Percentiles rank a stretch among this genome's conserved stretches.
These are phyloP conservation scores for Epichloe bromicola DNA, from an alignment of 2,329 filamentous ascomycete species.

Conservation along the genomic window DNA sequence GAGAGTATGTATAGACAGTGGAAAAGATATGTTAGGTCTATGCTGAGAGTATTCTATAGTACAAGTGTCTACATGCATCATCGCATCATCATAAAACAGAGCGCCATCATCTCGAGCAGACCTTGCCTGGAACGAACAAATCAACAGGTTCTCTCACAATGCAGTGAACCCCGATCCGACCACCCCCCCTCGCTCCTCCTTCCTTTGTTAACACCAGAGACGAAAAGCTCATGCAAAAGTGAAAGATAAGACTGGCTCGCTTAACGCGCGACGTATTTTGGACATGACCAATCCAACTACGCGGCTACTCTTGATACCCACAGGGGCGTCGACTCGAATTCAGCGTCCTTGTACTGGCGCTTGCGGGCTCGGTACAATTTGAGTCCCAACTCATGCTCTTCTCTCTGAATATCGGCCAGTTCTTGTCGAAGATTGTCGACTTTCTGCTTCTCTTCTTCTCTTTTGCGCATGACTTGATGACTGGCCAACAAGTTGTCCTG, in stretches of 20 bases:
- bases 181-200: too few relatives aligned
- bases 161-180: background rate
- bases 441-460: conserved; percentile 47
- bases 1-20: too few relatives aligned
- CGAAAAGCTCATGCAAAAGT: background rate
- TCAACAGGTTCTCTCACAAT: background rate
- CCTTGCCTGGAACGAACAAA: background rate
- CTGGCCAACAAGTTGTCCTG: conserved; percentile 55
- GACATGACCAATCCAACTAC: conserved; percentile 20
- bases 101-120: background rate
- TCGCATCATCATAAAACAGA: background rate
- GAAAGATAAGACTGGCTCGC: background rate
- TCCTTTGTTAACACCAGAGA: background rate
- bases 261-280: too few relatives aligned
- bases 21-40: too few relatives aligned
- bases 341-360: conserved; percentile 53
- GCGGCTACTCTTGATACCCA: conserved; percentile 71
- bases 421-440: conserved; percentile 53
- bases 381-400: conserved; percentile 69
- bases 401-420: conserved; percentile 57
- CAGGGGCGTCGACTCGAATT: conserved; percentile 52
- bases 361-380: conserved; percentile 64
- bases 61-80: background rate
- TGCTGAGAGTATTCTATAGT: background rate
- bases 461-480: conserved; percentile 44